These are phyloP conservation scores for Elongisporangium senticosum DNA, from an alignment of 352 stramenopile species.

Conservation along the genomic window DNA sequence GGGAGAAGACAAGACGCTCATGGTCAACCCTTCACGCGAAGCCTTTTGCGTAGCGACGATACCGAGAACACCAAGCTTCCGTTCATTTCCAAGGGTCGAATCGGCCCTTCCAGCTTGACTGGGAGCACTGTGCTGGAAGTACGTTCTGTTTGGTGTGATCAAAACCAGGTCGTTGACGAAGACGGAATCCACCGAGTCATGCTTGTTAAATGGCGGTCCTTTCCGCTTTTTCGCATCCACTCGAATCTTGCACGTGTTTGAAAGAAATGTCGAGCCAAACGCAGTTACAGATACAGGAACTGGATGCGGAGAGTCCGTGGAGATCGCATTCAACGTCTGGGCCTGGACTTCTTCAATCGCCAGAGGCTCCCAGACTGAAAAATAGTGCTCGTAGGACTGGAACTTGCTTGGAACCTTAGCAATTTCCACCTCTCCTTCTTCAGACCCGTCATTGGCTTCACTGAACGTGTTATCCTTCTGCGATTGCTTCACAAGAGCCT, in stretches of 20 bases:
- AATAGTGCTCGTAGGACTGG: conserved; percentile 83
- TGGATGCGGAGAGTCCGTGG: conserved; percentile 47
- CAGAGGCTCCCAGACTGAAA: conserved; percentile 84
- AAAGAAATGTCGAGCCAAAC: conserved; percentile 52
- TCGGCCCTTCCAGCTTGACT: conserved; percentile 2
- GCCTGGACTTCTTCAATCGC: conserved; percentile 85
- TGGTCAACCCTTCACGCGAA: conserved; percentile 69
- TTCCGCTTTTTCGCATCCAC: conserved; percentile 52
- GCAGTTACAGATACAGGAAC: conserved; percentile 42
- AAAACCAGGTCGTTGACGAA: conserved; percentile 81
- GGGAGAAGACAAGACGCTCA: conserved; percentile 49
- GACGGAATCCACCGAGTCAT: conserved; percentile 34
- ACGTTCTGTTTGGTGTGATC: conserved; percentile 45
- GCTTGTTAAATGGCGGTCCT: conserved; percentile 12
- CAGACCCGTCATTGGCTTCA: conserved; percentile 57
- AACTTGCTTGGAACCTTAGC: conserved; percentile 80
- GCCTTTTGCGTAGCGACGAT: conserved; percentile 65
- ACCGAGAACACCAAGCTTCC: conserved; percentile 45
- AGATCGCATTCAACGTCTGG: conserved; percentile 74
- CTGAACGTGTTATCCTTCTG: conserved; percentile 45
- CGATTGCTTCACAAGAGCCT: conserved; percentile 47
- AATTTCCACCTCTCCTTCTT: conserved; percentile 71
- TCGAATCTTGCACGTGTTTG: conserved; percentile 62
- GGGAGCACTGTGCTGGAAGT: conserved; percentile 36
- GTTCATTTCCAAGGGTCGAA: conserved; percentile 10